phyloP scores from a whole-genome alignment of 306 rosid species.

The Rosa lucieae region DNA sequence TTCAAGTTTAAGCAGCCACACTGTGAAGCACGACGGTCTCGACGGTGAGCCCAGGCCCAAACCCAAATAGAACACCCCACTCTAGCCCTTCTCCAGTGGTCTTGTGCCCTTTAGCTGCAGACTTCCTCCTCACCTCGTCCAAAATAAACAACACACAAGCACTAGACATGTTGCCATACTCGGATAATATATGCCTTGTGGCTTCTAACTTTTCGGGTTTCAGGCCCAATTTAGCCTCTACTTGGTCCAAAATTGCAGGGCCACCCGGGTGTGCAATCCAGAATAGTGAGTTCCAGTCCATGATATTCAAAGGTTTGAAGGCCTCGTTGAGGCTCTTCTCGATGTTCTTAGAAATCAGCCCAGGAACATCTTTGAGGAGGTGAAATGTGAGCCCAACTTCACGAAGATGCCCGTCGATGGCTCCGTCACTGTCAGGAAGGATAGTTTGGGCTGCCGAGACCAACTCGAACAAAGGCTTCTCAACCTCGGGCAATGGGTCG shows the following conservation, averaged over 20 bases:
- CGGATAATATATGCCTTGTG: constrained; percentile 54
- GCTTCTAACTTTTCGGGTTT: constrained; percentile 48
- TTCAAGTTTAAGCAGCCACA: constrained; percentile 18
- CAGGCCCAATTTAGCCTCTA: constrained; percentile 39
- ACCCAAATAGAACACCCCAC: constrained; percentile 71
- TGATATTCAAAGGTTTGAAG: constrained; percentile 47
- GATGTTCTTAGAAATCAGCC: constrained; percentile 48
- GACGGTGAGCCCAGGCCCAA: constrained; percentile 76
- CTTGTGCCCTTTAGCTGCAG: constrained; percentile 35
- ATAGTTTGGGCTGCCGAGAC: too few relatives aligned
- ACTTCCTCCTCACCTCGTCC: constrained; percentile 61
- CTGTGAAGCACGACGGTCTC: constrained; percentile 63
- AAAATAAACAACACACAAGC: constrained; percentile 70
- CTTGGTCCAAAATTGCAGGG: constrained; percentile 53
- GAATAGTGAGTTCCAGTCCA: constrained; percentile 58
- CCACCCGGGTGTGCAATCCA: constrained; percentile 69
- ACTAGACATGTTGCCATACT: constrained; percentile 75
- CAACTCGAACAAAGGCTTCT: too few relatives aligned
- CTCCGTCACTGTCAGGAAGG: constrained; percentile 69
- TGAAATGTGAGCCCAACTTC: constrained; percentile 69
- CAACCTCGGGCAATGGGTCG: too few relatives aligned
- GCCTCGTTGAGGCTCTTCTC: constrained; percentile 47
- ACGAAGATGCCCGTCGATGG: constrained; percentile 54
- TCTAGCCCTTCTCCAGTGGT: constrained; percentile 60
- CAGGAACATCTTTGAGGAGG: constrained; percentile 57